Percentiles rank a stretch among this genome's conserved stretches.
phyloP scores from a whole-genome alignment of 768 basidiomycete species.

The Hericium coralloides region DNA sequence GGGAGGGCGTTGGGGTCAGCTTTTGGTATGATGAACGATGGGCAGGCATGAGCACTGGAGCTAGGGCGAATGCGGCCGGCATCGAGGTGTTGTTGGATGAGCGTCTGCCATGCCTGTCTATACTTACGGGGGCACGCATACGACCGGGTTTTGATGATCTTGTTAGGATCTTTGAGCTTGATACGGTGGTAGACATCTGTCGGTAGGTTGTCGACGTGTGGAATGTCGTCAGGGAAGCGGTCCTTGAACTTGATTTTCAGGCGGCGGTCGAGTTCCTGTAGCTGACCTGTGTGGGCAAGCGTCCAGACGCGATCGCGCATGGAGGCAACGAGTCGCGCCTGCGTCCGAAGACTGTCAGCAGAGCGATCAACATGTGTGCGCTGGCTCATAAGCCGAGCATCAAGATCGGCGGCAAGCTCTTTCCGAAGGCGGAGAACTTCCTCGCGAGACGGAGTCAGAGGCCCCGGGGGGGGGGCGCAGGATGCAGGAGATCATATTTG shows the following conservation, averaged over 20 bases:
- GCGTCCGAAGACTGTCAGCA: background rate
- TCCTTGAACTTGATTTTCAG: constrained; percentile 6
- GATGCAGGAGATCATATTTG: background rate
- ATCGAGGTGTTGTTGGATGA: constrained; percentile 26
- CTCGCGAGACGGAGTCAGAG: background rate
- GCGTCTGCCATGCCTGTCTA: constrained; percentile 21
- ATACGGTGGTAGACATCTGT: constrained; percentile 12
- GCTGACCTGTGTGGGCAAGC: background rate
- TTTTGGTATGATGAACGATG: constrained; percentile 25
- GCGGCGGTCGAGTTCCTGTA: background rate
- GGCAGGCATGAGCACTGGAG: constrained; percentile 24
- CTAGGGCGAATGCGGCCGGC: constrained; percentile 24
- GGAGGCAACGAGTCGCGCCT: background rate
- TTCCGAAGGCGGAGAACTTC: too few species aligned
- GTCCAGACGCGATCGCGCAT: background rate
- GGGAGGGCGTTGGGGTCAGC: constrained; percentile 7
- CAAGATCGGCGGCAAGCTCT: background rate
- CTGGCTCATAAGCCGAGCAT: background rate
- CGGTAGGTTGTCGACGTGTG: constrained; percentile 13
- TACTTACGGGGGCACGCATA: constrained; percentile 29
- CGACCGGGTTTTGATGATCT: constrained; percentile 13
- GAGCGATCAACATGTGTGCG: background rate
- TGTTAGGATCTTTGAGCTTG: constrained; percentile 11
- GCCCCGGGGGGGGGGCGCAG: background rate
- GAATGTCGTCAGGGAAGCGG: constrained; percentile 16